Evolutionary conservation across 345 rosid genomes (phyloP), one percentile per base, ranked within the genome.

Genomic region (Barbarea vulgaris): DNA sequence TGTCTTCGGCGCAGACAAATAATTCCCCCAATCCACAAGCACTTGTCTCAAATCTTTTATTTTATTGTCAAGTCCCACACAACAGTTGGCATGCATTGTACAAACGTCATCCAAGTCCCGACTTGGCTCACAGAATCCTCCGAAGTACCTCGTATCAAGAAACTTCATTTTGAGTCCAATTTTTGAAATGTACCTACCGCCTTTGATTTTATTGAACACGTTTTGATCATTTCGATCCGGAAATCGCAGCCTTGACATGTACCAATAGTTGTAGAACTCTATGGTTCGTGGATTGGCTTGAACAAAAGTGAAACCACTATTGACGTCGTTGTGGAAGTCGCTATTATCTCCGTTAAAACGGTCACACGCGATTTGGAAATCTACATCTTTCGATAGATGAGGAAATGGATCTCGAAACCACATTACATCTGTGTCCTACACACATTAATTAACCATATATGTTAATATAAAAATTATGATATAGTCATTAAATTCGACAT

Each of bases 1-100:
- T 37, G 67, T 58, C 9, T 70, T 12, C 1, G 13, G 6, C 9
- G 3, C 5, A 22, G 77, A 73, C 77, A 31, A 39, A 53, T 69
- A 89, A 4, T 44, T 75, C 55, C 62, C 82, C 93, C 93, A 89
- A 55, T 89, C 91, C 21, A 74, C 63, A 56, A 92, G 89, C 71
- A 83, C 72, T 17, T 82, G 54, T 54, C 62, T 62, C 5, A 92
- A 86, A 73, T 92, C 97, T 30, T 63, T 64, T 51, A 88, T 47
- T 60, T 89, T 92, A 61, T 57, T 83, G 4, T 75, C 79, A 24
- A 79, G 70, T 12, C 96, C 97, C 27, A 76, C 52, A 33, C 97
- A 92, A 64, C 97, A 92, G 76, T 92, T 92, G 7, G 93, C 96
- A 70, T 91, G 97, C 93, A 91, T 85, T 4, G 96, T 91, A 63